Evolutionary conservation across 306 rosid species (phyloP), one percentile per base, ranked within the genome.

Genomic region (Trifolium subterraneum): DNA sequence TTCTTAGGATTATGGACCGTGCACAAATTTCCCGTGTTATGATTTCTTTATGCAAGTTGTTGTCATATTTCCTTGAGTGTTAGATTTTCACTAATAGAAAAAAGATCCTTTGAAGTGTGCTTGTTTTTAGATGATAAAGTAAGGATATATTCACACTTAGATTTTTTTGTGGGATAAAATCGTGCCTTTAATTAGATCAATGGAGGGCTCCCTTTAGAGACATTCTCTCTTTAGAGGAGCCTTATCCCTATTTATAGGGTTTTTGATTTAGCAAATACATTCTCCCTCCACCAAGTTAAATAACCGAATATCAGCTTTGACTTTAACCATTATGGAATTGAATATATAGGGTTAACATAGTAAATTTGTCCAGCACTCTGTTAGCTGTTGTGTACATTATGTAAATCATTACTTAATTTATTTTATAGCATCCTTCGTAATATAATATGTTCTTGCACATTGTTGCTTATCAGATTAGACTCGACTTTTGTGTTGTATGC

Each of bases 1-100:
- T 64, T 64, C 33, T 73, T 73, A 19, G 39, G 69, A 22, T 39
- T 54, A 73, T 64, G 64, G 45, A 33, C 69, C 68, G 56, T 45
- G 33, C 61, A 31, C 60, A 22, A 9, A 9, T 70, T 64, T 68
- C 68, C 68, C 70, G 70, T 58, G 44, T 47, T 29, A 29, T 41
- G 72, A 19, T 73, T 31, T 73, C 54, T 50, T 38, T 47, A n/a
- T 69, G 41, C 25, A 22, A 50, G 38, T 60, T 35, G 44, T 64
- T 80, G 22, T 27, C 52, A 41, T 27, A 8, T 63, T 69, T 63
- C 25, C 72, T 41, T 64, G 42, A 18, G 35, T 39, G 56, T 69
- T 25, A 5, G 59, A 22, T 72, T 16, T 66, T 58, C 59, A 6
- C 18, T 51, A 54, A 14, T 20, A 10, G 29, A 38, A 16, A 9